Conservation (phyloP, 2,329 filamentous ascomycete genomes). For the Penicillium italicum region DNA sequence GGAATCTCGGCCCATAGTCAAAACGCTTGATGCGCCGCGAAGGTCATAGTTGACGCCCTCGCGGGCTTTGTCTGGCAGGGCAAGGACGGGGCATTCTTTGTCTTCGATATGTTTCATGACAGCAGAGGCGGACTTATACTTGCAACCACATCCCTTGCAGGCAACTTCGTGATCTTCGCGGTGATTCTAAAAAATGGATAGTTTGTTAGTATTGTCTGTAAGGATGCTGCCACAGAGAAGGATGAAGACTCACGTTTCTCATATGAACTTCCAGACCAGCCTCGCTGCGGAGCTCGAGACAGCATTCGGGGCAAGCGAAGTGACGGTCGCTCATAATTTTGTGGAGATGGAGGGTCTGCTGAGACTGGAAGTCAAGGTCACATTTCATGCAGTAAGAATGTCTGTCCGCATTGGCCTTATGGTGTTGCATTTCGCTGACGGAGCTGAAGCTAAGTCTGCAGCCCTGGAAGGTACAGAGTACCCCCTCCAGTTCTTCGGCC, state of each 20-base stretch:
- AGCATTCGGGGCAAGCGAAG: slow-evolving; percentile 56
- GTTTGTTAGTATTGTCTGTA: neutral
- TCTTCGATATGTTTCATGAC: slow-evolving; percentile 56
- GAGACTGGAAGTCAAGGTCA: slow-evolving; percentile 46
- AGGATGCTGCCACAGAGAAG: neutral
- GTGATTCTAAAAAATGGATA: slow-evolving; percentile 41
- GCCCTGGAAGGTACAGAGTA: slow-evolving; percentile 45
- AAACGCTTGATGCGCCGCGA: neutral
- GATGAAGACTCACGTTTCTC: slow-evolving; percentile 42
- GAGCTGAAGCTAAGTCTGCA: slow-evolving; percentile 49
- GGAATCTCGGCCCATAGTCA: neutral
- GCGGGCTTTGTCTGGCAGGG: slow-evolving; percentile 38
- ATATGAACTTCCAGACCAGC: slow-evolving; percentile 53
- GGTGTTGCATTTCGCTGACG: slow-evolving; percentile 46
- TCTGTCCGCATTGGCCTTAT: slow-evolving; percentile 46
- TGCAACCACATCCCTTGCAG: slow-evolving; percentile 47
- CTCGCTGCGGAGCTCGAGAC: slow-evolving; percentile 53
- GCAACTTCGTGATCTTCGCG: slow-evolving; percentile 48
- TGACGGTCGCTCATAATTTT: slow-evolving; percentile 47
- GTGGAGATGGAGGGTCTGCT: slow-evolving; percentile 47
- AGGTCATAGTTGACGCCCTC: neutral
- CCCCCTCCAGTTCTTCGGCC: slow-evolving; percentile 4
- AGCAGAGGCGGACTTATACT: slow-evolving; percentile 48
- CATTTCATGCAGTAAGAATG: slow-evolving; percentile 44
- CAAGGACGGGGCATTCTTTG: slow-evolving; percentile 48